These are phyloP conservation scores for Pseudogymnoascus destructans DNA, from an alignment of 2,329 filamentous ascomycete genomes.

Conservation along the genomic window DNA sequence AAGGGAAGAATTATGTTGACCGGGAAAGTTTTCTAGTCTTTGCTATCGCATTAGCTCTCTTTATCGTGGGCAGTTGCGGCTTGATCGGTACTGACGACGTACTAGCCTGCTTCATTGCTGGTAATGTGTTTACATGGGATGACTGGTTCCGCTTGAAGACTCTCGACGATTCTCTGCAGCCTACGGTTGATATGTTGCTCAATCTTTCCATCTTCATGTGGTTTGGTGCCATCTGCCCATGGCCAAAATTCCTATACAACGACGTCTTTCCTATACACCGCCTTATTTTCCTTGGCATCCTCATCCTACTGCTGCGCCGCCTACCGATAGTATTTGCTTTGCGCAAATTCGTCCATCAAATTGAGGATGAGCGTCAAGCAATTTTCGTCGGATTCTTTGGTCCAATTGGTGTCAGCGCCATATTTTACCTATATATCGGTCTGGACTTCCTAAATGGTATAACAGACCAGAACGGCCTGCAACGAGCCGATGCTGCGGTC, in stretches of 20 bases:
- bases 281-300: constrained; percentile 57
- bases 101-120: constrained; percentile 82
- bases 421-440: too few relatives aligned
- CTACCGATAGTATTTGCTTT: too few relatives aligned
- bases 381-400: too few relatives aligned
- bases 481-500: too few relatives aligned
- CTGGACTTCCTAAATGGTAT: too few relatives aligned
- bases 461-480: too few relatives aligned
- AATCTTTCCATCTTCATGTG: constrained; percentile 84
- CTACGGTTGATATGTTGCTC: constrained; percentile 87
- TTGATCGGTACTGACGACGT: constrained; percentile 80
- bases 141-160: constrained; percentile 90
- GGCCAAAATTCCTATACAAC: constrained; percentile 55
- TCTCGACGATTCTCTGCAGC: constrained; percentile 80
- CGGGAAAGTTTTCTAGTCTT: constrained; percentile 27
- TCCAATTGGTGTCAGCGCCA: too few relatives aligned
- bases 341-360: too few relatives aligned
- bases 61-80: constrained; percentile 80
- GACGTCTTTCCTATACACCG: constrained; percentile 59
- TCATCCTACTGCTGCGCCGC: constrained; percentile 54
- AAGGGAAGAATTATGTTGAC: constrained; percentile 55
- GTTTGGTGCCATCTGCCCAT: constrained; percentile 78
- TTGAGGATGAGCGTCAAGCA: too few relatives aligned
- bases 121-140: constrained; percentile 84
- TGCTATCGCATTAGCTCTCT: constrained; percentile 71